Base-by-base conservation (phyloP, 495 filamentous ascomycete species). In the Hypoxylon rickii region DNA sequence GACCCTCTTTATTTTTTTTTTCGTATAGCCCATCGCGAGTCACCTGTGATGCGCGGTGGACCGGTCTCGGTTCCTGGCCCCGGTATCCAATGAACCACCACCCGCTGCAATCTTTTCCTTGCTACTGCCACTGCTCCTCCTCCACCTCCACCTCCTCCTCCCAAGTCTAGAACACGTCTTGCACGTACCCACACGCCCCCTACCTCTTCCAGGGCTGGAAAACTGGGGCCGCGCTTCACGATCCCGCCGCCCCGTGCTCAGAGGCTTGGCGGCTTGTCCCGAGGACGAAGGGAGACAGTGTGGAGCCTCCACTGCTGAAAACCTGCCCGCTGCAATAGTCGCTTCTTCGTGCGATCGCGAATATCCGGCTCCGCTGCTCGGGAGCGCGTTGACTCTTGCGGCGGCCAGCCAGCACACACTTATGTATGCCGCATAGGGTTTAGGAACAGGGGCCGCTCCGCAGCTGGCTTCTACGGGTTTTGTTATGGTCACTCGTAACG, bases 371-470 rank as follows among this genome's bases (percentile, higher is more conserved):
- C n/a, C n/a, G n/a, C n/a, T n/a, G n/a, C n/a, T n/a, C n/a, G n/a
- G n/a, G n/a, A n/a, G n/a, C n/a, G n/a, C n/a, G 24, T 29, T 12
- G 15, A 17, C 22, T 20, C n/a, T 1, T 29, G 6, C 3, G 3
- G 12, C 6, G 3, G 12, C 13, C 11, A 32, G 11, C 13, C 18
- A 17, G 13, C 37, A 17, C 11, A 22, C 48, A 42, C 55, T 58
- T 52, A 48, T 16, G 38, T 42, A 52, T 48, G 42, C 48, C 42
- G 16, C 32, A 47, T 43, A 32, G 7, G 37, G 55, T 20, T 58
- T 41, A 42, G 19, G n/a, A n/a, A n/a, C n/a, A n/a, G n/a, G n/a
- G n/a, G n/a, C n/a, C n/a, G n/a, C n/a, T n/a, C n/a, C n/a, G n/a
- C n/a, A n/a, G n/a, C n/a, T n/a, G n/a, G n/a, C n/a, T n/a, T n/a